Conservation (phyloP, 2,329 filamentous ascomycete species). For the Pestalotiopsis sp. region DNA sequence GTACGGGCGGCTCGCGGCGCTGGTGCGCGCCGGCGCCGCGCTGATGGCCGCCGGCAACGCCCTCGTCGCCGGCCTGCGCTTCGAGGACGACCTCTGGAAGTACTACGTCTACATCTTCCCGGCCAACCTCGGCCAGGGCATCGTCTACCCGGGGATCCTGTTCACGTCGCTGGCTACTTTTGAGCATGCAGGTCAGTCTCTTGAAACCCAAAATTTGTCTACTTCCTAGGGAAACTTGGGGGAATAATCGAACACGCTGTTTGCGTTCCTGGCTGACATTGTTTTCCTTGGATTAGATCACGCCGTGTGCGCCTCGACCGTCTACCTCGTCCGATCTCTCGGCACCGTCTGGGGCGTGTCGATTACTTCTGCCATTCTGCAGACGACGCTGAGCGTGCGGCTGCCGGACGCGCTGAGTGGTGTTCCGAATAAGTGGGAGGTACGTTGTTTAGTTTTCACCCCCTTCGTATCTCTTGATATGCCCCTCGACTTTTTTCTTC, state of each 20-base stretch:
- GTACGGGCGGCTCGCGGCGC: constrained; percentile 52
- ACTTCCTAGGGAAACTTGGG: too few relatives aligned
- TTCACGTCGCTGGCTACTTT: constrained; percentile 67
- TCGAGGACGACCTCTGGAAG: constrained; percentile 53
- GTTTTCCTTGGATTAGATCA: constrained; percentile 48
- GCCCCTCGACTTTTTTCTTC: too few relatives aligned
- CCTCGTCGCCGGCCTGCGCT: constrained; percentile 50
- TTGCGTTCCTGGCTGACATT: too few relatives aligned
- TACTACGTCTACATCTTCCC: constrained; percentile 61
- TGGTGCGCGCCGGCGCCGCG: constrained; percentile 53
- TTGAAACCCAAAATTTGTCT: background rate
- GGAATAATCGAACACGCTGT: too few relatives aligned
- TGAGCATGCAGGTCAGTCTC: constrained; percentile 55
- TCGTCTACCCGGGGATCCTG: constrained; percentile 59
- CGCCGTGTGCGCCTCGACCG: constrained; percentile 63
- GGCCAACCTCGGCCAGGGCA: constrained; percentile 61
- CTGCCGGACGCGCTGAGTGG: constrained; percentile 56
- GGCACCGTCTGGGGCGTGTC: constrained; percentile 68
- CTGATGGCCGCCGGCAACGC: constrained; percentile 57
- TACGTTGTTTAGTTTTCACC: constrained; percentile 37
- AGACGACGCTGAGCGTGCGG: constrained; percentile 59
- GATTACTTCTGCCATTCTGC: constrained; percentile 62
- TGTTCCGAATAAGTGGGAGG: constrained; percentile 60
- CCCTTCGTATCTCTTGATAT: background rate
- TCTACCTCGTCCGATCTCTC: constrained; percentile 65